phyloP scores from a whole-genome alignment of 2,329 filamentous ascomycete species.

The Gnomoniopsis smithogilvyi region DNA sequence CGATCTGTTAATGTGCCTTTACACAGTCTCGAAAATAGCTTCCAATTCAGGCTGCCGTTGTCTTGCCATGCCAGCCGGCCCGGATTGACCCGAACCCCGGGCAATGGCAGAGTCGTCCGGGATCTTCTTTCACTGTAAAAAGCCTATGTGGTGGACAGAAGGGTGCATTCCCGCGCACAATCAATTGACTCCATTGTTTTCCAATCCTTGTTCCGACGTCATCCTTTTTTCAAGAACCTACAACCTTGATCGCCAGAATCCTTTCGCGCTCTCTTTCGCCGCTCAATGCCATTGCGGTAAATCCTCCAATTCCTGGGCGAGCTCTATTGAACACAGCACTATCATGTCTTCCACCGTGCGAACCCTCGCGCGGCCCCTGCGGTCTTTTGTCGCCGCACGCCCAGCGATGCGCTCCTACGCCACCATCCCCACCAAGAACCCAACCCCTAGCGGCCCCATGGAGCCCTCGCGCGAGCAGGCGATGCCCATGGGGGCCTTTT shows the following conservation, averaged over 20 bases:
- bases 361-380: slow-evolving; percentile 27
- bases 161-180: background rate
- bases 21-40: too few species aligned
- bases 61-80: too few species aligned
- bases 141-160: too few species aligned
- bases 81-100: too few species aligned
- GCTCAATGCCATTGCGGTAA: background rate
- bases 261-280: too few species aligned
- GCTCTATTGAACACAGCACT: background rate
- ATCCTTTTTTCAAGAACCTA: background rate
- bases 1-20: too few species aligned
- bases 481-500: slow-evolving; percentile 56
- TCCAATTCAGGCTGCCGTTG: too few species aligned
- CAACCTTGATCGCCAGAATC: background rate
- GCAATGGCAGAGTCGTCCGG: too few species aligned
- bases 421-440: slow-evolving; percentile 26
- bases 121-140: too few species aligned
- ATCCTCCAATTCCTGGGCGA: background rate
- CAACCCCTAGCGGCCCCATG: slow-evolving; percentile 24
- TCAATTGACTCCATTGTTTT: background rate
- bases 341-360: slow-evolving; percentile 15
- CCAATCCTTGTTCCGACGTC: background rate
- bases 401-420: slow-evolving; percentile 25
- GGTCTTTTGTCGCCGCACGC: slow-evolving; percentile 14
- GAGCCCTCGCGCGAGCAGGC: slow-evolving; percentile 35